These are phyloP conservation scores for Canariomyces notabilis DNA, from an alignment of 2,329 filamentous ascomycete species.

Conservation along the genomic window DNA sequence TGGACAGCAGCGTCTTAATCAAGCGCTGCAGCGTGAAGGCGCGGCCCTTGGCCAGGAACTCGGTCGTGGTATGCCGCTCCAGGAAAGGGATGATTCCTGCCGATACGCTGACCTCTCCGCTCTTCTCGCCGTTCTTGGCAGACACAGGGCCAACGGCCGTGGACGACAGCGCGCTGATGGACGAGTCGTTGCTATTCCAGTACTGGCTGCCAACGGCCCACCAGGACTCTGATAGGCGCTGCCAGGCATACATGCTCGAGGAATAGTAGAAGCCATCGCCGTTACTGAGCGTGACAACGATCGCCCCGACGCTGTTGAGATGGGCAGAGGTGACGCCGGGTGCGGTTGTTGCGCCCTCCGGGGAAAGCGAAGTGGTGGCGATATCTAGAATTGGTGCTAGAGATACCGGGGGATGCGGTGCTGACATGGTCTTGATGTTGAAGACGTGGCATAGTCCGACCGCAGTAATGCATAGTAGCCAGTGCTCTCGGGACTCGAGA, in stretches of 20 bases:
- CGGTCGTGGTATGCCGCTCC: conserved; percentile 90
- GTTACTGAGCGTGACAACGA: conserved; percentile 88
- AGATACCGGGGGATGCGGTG: conserved; percentile 85
- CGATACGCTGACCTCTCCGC: conserved; percentile 57
- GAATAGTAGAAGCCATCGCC: conserved; percentile 93
- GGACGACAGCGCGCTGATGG: conserved; percentile 73
- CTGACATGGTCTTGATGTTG: conserved; percentile 78
- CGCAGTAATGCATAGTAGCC: conserved; percentile 83
- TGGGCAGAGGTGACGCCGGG: conserved; percentile 88
- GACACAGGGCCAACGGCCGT: conserved; percentile 58
- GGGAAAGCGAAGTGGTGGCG: conserved; percentile 71
- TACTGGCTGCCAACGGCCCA: conserved; percentile 98
- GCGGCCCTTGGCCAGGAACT: conserved; percentile 84
- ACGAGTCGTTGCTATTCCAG: conserved; percentile 96
- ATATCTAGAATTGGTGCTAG: conserved; percentile 84
- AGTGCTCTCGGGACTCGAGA: conserved; percentile 82
- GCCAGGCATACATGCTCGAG: conserved; percentile 81
- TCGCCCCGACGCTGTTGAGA: conserved; percentile 78
- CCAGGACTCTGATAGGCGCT: conserved; percentile 93
- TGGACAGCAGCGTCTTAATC: conserved; percentile 80
- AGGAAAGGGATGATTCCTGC: conserved; percentile 90
- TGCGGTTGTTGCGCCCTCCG: conserved; percentile 67
- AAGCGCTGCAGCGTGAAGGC: conserved; percentile 88
- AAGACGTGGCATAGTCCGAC: conserved; percentile 89
- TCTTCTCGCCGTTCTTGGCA: conserved; percentile 39